Conservation (phyloP, 2,329 filamentous ascomycete species). For the Colletotrichum aenigma region DNA sequence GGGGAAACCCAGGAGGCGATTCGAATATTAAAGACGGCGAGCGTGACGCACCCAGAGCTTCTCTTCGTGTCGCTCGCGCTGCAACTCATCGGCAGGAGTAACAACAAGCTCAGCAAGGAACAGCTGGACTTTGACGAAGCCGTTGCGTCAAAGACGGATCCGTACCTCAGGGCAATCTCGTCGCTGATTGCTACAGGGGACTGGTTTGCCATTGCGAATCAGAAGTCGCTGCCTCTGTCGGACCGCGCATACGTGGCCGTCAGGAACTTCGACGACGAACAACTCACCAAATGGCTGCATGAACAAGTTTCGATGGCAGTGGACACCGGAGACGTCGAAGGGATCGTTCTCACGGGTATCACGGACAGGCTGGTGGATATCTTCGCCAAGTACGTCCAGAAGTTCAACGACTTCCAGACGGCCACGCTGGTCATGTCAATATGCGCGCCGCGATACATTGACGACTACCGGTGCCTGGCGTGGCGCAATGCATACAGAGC, state of each 20-base stretch:
- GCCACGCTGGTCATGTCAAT: conserved; percentile 77
- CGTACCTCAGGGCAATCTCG: conserved; percentile 81
- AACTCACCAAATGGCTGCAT: conserved; percentile 70
- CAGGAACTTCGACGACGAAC: conserved; percentile 65
- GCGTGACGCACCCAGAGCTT: conserved; percentile 65
- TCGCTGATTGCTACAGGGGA: conserved; percentile 77
- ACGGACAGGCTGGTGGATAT: conserved; percentile 75
- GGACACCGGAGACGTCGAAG: conserved; percentile 74
- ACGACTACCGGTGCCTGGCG: conserved; percentile 75
- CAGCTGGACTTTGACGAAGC: conserved; percentile 63
- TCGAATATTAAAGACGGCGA: conserved; percentile 70
- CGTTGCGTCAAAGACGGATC: conserved; percentile 70
- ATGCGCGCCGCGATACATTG: conserved; percentile 76
- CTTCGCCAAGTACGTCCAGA: conserved; percentile 75
- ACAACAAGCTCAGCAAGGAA: conserved; percentile 46
- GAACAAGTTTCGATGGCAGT: conserved; percentile 67
- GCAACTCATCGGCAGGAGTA: conserved; percentile 63
- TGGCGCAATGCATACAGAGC: conserved; percentile 77
- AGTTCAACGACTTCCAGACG: conserved; percentile 80
- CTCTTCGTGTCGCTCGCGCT: conserved; percentile 71
- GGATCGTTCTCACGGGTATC: conserved; percentile 78
- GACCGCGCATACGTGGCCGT: conserved; percentile 79
- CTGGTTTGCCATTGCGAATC: conserved; percentile 76
- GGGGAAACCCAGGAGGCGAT: conserved; percentile 73
- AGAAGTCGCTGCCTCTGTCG: conserved; percentile 73